phyloP scores from a whole-genome alignment of 768 basidiomycete species.

The Rhodocollybia butyracea region DNA sequence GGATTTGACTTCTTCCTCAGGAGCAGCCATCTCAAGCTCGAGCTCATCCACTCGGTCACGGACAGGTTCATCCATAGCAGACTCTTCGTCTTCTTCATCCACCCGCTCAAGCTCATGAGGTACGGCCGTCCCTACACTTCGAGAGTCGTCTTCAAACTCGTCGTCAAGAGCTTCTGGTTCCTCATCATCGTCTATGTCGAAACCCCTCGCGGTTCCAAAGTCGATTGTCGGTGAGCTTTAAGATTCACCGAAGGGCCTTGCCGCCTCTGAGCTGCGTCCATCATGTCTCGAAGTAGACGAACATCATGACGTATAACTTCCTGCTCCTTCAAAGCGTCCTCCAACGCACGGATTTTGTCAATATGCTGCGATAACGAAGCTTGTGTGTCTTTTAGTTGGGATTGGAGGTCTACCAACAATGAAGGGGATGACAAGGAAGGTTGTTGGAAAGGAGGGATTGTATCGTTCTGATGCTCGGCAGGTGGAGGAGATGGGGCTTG shows the following conservation, averaged over 20 bases:
- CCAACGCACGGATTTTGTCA: conserved; percentile 80
- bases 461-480: conserved; percentile 11
- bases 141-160: conserved; percentile 66
- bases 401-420: conserved; percentile 61
- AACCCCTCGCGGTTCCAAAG: conserved; percentile 24
- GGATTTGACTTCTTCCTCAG: neutral
- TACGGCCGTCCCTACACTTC: conserved; percentile 70
- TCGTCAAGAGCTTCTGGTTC: conserved; percentile 21
- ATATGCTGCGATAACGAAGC: conserved; percentile 70
- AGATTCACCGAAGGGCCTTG: conserved; percentile 24
- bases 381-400: conserved; percentile 84
- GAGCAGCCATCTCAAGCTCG: neutral
- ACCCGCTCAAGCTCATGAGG: conserved; percentile 69
- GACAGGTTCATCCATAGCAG: conserved; percentile 17
- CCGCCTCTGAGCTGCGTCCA: conserved; percentile 57
- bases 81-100: conserved; percentile 73
- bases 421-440: conserved; percentile 17
- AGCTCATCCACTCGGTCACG: neutral
- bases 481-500: conserved; percentile 18
- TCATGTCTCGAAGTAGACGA: conserved; percentile 61
- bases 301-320: conserved; percentile 82
- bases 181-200: conserved; percentile 29
- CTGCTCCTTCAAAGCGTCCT: conserved; percentile 79
- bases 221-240: neutral
- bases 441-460: neutral